Evolutionary conservation across 805 yeast species (phyloP), one percentile per base, ranked within the genome.

Genomic region (Maudiozyma barnettii): DNA sequence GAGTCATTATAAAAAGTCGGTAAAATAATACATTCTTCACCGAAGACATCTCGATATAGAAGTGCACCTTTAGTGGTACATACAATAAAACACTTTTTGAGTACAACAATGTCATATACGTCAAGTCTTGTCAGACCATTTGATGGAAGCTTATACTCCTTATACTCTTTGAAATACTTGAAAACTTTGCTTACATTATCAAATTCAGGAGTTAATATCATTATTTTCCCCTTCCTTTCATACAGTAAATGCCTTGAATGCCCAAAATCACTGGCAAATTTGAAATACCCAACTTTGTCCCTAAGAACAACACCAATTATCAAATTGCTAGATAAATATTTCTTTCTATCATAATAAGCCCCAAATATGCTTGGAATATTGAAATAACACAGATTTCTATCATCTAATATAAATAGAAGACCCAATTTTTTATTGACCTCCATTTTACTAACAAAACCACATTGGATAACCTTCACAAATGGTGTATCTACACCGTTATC

Each of bases 21-120:
- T 46, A 80, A 68, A 0, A 82, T 76, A 18, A 67, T 67, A 29
- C 79, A 71, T 19, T 75, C 66, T 39, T 77, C 75, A 49, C 81
- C 81, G 45, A 84, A 69, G 5, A 82, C 75, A 54, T 60, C 65
- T 19, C 60, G 58, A 46, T 79, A 68, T 26, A 83, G 73, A 50
- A 84, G 82, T 53, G 82, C 80, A 0, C 90, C 90, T 55, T 77
- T 76, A 16, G 75, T 66, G 0, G 88, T 75, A 56, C 82, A 84
- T 1, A 82, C 75, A 0, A 86, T 78, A 60, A 85, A 74, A 44
- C 85, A 74, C 19, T 78, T 76, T 50, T 80, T 77, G 65, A 86
- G 79, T 2, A 83, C 69, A 0, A 84, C 77, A 18, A 84, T 65
- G 2, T 80, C 82, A 49, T 62, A 69, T 45, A 84, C 74, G 44